phyloP scores from a whole-genome alignment of 495 filamentous ascomycete genomes.

The Penicillium flavigenum region DNA sequence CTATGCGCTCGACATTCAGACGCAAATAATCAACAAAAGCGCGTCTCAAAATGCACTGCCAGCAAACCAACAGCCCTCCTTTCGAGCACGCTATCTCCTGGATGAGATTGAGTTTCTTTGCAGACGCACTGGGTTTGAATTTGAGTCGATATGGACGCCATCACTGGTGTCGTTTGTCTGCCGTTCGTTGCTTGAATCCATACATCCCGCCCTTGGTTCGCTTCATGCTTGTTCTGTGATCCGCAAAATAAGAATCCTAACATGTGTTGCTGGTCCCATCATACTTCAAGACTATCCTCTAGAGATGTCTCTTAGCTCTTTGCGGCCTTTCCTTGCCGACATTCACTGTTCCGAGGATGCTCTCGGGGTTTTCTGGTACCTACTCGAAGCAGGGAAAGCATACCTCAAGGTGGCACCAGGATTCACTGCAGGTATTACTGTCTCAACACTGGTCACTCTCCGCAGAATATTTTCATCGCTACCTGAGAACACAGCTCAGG shows the following conservation, averaged over 20 bases:
- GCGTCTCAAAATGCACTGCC: slow-evolving; percentile 60
- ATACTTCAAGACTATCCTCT: slow-evolving; percentile 77
- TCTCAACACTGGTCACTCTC: slow-evolving; percentile 73
- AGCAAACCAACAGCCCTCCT: slow-evolving; percentile 79
- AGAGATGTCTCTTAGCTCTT: slow-evolving; percentile 85
- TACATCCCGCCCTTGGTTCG: slow-evolving; percentile 85
- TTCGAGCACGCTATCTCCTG: slow-evolving; percentile 71
- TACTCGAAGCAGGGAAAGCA: slow-evolving; percentile 64
- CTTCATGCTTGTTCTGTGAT: slow-evolving; percentile 83
- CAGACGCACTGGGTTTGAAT: slow-evolving; percentile 62
- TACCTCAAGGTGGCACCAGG: slow-evolving; percentile 65
- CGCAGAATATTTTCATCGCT: slow-evolving; percentile 66
- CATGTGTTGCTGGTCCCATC: slow-evolving; percentile 70
- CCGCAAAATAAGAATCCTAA: slow-evolving; percentile 77
- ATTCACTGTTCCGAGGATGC: slow-evolving; percentile 89
- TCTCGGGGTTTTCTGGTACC: slow-evolving; percentile 81
- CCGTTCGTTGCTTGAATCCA: slow-evolving; percentile 72
- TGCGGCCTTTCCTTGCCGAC: slow-evolving; percentile 77
- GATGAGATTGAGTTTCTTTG: slow-evolving; percentile 76
- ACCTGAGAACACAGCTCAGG: slow-evolving; percentile 69
- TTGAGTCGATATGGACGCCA: slow-evolving; percentile 71
- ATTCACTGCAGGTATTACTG: slow-evolving; percentile 74
- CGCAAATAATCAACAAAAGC: slow-evolving; percentile 63
- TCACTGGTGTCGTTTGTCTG: slow-evolving; percentile 71
- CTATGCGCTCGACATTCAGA: slow-evolving; percentile 61